These are phyloP conservation scores for Ceratobasidium sp. DNA, from an alignment of 1,284 basidiomycete species.

Conservation along the genomic window DNA sequence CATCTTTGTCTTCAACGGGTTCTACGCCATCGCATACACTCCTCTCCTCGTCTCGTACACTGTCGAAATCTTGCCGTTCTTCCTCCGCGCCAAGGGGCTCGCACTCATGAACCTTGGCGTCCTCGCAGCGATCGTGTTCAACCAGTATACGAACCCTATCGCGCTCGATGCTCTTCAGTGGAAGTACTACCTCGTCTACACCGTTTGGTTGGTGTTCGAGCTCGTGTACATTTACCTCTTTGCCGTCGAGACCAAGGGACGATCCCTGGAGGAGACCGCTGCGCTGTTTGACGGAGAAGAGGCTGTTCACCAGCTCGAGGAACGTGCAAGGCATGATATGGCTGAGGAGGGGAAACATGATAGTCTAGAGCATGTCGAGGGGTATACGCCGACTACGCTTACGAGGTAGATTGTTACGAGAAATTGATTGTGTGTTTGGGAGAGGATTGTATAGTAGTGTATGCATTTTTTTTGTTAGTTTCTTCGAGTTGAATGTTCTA, in stretches of 20 bases:
- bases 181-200: constrained; percentile 56
- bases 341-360: constrained; percentile 13
- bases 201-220: constrained; percentile 48
- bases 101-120: constrained; percentile 65
- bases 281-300: constrained; percentile 66
- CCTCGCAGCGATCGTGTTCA: constrained; percentile 63
- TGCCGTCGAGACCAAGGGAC: constrained; percentile 71
- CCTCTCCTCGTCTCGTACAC: constrained; percentile 62
- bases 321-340: constrained; percentile 20
- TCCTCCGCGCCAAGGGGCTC: constrained; percentile 73
- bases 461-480: no score
- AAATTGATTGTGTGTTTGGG: no score
- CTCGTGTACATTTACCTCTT: constrained; percentile 64
- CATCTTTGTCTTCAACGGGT: constrained; percentile 75
- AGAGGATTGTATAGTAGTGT: no score
- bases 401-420: no score
- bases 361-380: constrained; percentile 28
- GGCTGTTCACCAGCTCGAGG: constrained; percentile 36
- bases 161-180: constrained; percentile 26
- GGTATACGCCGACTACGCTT: no score
- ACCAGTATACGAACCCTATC: constrained; percentile 58
- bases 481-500: no score
- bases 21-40: constrained; percentile 62
- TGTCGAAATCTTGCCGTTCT: constrained; percentile 74
- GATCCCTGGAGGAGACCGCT: constrained; percentile 73